Conservation (phyloP, 2,329 filamentous ascomycete genomes). For the Exophiala calicioides region DNA sequence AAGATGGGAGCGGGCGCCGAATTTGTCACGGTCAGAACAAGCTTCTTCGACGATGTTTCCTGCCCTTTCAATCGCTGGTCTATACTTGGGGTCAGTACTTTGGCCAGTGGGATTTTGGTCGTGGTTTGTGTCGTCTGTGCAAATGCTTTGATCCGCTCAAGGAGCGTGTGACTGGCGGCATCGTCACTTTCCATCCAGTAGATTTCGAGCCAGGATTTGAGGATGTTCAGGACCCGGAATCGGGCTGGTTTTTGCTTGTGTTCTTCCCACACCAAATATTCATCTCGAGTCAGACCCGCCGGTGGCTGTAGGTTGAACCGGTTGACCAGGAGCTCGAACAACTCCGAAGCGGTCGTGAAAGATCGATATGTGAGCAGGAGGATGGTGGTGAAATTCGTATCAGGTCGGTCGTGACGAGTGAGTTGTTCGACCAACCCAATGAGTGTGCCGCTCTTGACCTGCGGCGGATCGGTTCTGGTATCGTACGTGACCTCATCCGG, state of each 20-base stretch:
- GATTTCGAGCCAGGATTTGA: constrained; percentile 97
- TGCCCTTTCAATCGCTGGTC: constrained; percentile 87
- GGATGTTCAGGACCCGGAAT: constrained; percentile 93
- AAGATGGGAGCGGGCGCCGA: constrained; percentile 85
- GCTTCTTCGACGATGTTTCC: constrained; percentile 78
- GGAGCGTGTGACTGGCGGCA: constrained; percentile 78
- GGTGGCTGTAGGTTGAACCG: constrained; percentile 92
- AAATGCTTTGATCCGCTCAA: constrained; percentile 86
- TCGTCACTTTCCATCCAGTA: constrained; percentile 98
- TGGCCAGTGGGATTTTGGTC: constrained; percentile 87
- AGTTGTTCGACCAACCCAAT: constrained; percentile 90
- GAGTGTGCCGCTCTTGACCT: constrained; percentile 85
- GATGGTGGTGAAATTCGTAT: constrained; percentile 94
- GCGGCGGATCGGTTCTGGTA: constrained; percentile 70
- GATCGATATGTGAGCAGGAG: constrained; percentile 96
- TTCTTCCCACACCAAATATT: constrained; percentile 86
- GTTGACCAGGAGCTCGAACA: constrained; percentile 90
- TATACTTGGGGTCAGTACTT: constrained; percentile 78
- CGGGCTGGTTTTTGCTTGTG: constrained; percentile 94
- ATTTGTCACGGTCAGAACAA: constrained; percentile 82
- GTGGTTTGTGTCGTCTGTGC: constrained; percentile 89
- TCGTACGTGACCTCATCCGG: constrained; percentile 91
- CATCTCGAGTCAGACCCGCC: constrained; percentile 70
- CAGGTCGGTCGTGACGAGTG: constrained; percentile 91
- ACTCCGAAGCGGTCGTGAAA: constrained; percentile 84